Base-by-base conservation (phyloP, 2,329 filamentous ascomycete species). In the Xylaria polymorpha region DNA sequence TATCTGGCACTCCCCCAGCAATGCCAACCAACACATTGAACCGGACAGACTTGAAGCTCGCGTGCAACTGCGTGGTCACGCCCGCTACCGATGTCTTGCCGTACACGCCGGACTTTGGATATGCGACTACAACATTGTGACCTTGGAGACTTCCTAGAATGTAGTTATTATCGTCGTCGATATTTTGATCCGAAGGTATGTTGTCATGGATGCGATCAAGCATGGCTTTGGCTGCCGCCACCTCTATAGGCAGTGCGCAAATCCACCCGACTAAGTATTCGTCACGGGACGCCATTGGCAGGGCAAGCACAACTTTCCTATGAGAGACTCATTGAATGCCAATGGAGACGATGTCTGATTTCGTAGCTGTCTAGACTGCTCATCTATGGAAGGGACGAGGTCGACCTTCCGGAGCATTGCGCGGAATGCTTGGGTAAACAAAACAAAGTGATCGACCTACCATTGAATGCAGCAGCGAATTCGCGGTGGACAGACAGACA, bases 151-250 rank as follows among this genome's bases (percentile, higher is more conserved):
- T 55, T 6, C 63, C 48, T n/a, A 61, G 15, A 50, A 55, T 39
- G 3, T 66, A 66, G 63, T 4, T 59, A 39, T 55, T 61, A 0
- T 2, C 5, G 29, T 46, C 63, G 9, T 66, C 37, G 0, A 14
- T 1, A 7, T 32, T 58, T n/a, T n/a, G 41, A 10, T 39, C 12
- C 2, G n/a, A 3, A 37, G 61, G 61, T 44, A 59, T 4, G 10
- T 64, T 43, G 66, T 32, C n/a, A 32, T 68, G 35, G 25, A 64
- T 25, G 43, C 48, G 32, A 43, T 65, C 66, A 25, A 68, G 41
- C 44, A 18, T 44, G 0, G 48, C 56, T 15, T 61, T 64, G 14
- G 46, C 48, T 22, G 56, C 63, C 18, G 63, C 56, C 14, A 61
- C 20, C 9, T 66, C 46, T 20, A 66, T 29, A 7, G 57, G 57